These are phyloP conservation scores for Picea glauca DNA, from an alignment of 75 land plant species.

Conservation along the genomic window DNA sequence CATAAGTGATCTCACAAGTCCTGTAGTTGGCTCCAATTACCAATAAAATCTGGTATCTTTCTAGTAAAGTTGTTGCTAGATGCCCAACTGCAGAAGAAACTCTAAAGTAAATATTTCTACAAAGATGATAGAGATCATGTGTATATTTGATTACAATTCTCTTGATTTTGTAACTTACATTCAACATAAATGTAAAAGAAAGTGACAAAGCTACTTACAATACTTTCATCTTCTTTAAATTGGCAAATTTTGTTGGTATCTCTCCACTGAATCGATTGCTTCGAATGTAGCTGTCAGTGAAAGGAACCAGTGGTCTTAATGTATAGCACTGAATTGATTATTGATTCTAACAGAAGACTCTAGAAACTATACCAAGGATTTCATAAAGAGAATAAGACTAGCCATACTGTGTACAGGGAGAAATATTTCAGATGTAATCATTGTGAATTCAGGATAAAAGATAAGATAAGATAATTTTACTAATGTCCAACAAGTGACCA, in stretches of 20 bases:
- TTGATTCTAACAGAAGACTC: not conserved
- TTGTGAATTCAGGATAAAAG: not conserved
- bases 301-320: not conserved
- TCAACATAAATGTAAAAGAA: not conserved
- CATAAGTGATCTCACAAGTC: slow-evolving; percentile 29
- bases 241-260: slow-evolving; percentile 8
- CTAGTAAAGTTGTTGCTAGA: slow-evolving; percentile 39
- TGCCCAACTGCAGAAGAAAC: slow-evolving; percentile 28
- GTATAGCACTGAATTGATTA: not conserved
- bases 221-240: slow-evolving; percentile 14
- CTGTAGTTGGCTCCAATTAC: slow-evolving; percentile 34
- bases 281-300: slow-evolving; percentile 7
- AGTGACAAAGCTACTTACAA: slow-evolving; percentile 18
- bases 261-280: slow-evolving; percentile 12
- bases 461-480: not conserved
- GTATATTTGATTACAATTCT: not conserved
- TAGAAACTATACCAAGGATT: not conserved
- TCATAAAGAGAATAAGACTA: not conserved
- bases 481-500: not conserved
- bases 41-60: slow-evolving; percentile 42
- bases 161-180: not conserved
- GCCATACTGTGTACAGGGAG: not conserved
- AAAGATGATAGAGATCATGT: not conserved
- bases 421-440: not conserved
- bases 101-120: not conserved